Evolutionary conservation across 305 asterid genomes (phyloP), one percentile per base, ranked within the genome.

Genomic region (Coffea humblotiana): DNA sequence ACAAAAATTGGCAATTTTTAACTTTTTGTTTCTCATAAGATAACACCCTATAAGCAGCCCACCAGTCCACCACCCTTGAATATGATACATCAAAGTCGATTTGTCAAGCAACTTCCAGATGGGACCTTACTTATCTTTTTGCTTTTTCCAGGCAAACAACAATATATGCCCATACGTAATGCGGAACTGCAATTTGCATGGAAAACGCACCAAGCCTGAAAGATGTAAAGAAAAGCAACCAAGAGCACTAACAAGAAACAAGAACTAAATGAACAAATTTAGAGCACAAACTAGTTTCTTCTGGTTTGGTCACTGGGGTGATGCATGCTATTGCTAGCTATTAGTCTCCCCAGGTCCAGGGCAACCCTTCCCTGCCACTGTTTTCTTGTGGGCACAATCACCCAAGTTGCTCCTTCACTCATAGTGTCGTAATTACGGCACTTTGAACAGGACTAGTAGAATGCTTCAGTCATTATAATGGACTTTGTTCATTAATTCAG

Each of bases 231-330:
- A 69, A 69, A 69, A 67, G 73, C 51, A 11, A 69, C 29, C 51
- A 67, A 35, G 13, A 43, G 72, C 72, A 15, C 72, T 35, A 69
- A 37, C 73, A 69, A 61, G 66, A 61, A 60, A 61, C 32, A 61
- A 40, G 51, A 69, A 37, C 14, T 21, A 69, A 69, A 37, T 23
- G 73, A 69, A 69, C 73, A 69, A 37, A 40, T 37, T 29, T 37
- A 37, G 6, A 37, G 19, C 15, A 19, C 52, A 40, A 1, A 70
- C 25, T 0, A 70, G 3, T 23, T 18, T 32, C 37, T 3, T 35
- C 27, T 68, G 27, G 72, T 68, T 68, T 43, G 32, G 48, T 18
- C 9, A 18, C 0, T 1, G 25, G 5, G 74, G 12, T 70, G 32
- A 43, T 70, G 32, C 52, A 40, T 43, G 43, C 43, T 37, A 37